Conservation (phyloP, 1,284 basidiomycete species). For the Fomitopsis schrenkii region DNA sequence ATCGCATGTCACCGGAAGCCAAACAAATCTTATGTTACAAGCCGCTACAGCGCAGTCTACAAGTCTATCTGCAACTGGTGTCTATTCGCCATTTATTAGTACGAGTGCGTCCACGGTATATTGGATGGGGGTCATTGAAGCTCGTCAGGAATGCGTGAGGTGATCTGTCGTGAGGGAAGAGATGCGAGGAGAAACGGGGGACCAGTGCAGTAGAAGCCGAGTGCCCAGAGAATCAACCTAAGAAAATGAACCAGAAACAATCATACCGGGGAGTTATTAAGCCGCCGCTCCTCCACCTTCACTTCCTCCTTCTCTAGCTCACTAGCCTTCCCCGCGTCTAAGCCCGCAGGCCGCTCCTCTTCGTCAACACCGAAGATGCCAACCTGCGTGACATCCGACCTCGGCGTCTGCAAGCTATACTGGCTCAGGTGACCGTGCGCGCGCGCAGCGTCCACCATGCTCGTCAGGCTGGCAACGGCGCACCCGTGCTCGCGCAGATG, state of each 20-base stretch:
- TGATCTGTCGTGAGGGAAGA: neutral
- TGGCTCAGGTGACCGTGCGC: neutral
- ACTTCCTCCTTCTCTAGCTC: neutral
- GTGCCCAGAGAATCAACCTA: neutral
- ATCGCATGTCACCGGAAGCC: too few relatives aligned
- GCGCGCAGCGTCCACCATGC: neutral
- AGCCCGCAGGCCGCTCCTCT: neutral
- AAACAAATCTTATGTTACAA: too few relatives aligned
- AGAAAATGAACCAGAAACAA: neutral
- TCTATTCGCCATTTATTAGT: too few relatives aligned
- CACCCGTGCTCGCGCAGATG: too few relatives aligned
- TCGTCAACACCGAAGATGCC: neutral
- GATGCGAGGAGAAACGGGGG: too few relatives aligned
- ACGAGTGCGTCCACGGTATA: too few relatives aligned
- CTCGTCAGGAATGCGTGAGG: too few relatives aligned
- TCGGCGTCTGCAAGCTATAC: neutral
- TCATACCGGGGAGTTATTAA: neutral
- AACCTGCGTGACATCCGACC: neutral
- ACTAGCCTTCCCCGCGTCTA: too few relatives aligned
- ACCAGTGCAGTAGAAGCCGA: neutral
- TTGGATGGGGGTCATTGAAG: too few relatives aligned
- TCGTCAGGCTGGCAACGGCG: neutral
- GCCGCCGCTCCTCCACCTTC: neutral
- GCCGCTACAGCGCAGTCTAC: too few relatives aligned
- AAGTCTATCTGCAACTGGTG: too few relatives aligned